Evolutionary conservation across 2,329 filamentous ascomycete genomes (phyloP), one percentile per base, ranked within the genome.

Genomic region (Aureobasidium sp.): DNA sequence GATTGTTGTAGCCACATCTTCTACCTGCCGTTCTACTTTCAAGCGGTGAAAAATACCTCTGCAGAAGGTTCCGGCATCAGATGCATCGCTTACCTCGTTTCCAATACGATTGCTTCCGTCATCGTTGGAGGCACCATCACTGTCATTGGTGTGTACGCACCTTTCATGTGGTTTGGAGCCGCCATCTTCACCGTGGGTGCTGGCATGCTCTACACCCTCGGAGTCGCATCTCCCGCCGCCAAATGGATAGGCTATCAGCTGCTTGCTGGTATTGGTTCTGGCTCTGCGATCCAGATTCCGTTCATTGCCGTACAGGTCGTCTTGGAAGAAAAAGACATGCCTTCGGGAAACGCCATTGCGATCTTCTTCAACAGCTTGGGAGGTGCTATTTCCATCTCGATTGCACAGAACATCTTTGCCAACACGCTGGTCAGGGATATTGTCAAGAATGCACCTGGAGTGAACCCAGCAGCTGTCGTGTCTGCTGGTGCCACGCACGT

Each of bases 341-440:
- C 71, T 2, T 62, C 68, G 9, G 70, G 65, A 33, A 71, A 68
- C 47, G 64, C 70, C 1, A 61, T 71, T 13, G 40, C 73, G 15
- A 65, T 71, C 17, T 73, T 74, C 62, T 61, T 57, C 43, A 68
- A 71, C 59, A 65, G 64, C n/a, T 64, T 74, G 33, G 68, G 67
- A 25, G 71, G 67, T 21, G 65, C 71, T 1, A 29, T 74, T 1
- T 70, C 67, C 57, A 64, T 74, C 42, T 66, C 65, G 27, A 43
- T 71, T 46, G 67, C 64, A 9, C 57, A 73, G 10, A 68, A 67
- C 9, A 68, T 72, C 17, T 73, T 74, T 62, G 61, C 47, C 88
- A 87, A 88, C 67, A 82, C 79, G 0, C 74, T 89, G 19, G 74
- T 83, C 47, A 70, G 76, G 3, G 76, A 80, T 37, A 74, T 90